phyloP scores from a whole-genome alignment of 331 rosid genomes.

The Malus hybrid region DNA sequence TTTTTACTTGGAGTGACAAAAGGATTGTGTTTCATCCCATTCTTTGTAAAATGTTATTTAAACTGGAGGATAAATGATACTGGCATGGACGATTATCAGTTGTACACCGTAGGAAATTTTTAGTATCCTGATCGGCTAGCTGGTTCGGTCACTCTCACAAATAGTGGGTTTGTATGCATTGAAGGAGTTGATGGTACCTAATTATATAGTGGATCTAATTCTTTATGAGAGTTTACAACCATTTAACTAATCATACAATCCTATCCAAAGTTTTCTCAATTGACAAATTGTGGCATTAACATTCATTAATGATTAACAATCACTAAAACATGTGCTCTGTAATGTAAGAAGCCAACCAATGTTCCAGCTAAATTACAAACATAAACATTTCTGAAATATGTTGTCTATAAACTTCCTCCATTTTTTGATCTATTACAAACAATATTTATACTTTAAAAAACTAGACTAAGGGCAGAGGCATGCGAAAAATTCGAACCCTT shows the following conservation, averaged over 20 bases:
- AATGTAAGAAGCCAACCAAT: too few species aligned
- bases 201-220: neutral
- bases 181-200: neutral
- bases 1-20: conserved; percentile 2
- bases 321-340: neutral
- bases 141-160: neutral
- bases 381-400: too few species aligned
- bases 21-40: neutral
- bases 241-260: too few species aligned
- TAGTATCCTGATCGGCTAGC: too few species aligned
- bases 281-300: neutral
- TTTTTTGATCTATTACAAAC: too few species aligned
- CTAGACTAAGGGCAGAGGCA: neutral
- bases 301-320: neutral
- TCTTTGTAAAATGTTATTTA: neutral
- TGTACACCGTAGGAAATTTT: too few species aligned
- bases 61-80: neutral
- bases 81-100: too few species aligned
- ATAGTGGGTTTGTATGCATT: too few species aligned
- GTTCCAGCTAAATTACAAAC: too few species aligned
- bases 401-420: too few species aligned
- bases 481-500: neutral
- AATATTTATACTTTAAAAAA: neutral
- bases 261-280: too few species aligned
- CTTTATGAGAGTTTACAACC: accelerated